Percentiles rank a stretch among this genome's conserved stretches.
These are phyloP conservation scores for Didymella lethalis DNA, from an alignment of 2,329 filamentous ascomycete species.

Conservation along the genomic window DNA sequence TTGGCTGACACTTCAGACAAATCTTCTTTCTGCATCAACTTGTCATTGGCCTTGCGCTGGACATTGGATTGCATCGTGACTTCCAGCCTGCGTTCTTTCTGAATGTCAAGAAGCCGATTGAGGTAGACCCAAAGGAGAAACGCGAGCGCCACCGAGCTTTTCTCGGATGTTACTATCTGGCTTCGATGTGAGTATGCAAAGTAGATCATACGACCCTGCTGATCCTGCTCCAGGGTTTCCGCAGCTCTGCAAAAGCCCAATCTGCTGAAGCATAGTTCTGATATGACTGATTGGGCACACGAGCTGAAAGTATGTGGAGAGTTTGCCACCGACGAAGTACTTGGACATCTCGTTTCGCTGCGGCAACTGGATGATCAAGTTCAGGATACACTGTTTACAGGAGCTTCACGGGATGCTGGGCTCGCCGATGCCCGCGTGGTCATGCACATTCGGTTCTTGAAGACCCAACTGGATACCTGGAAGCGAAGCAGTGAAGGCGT, in stretches of 20 bases:
- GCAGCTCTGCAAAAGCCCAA: conserved; percentile 44
- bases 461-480: conserved; percentile 40
- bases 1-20: conserved; percentile 8
- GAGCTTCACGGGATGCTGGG: conserved; percentile 30
- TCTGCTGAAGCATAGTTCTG: conserved; percentile 38
- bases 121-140: conserved; percentile 28
- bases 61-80: conserved; percentile 41
- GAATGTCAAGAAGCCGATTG: conserved; percentile 9
- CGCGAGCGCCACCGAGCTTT: conserved; percentile 43
- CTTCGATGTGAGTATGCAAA: conserved; percentile 35
- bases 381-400: conserved; percentile 39
- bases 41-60: conserved; percentile 42
- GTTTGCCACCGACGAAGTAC: conserved; percentile 37
- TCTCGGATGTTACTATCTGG: conserved; percentile 47
- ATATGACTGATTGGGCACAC: conserved; percentile 41
- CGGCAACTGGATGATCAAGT: conserved; percentile 47
- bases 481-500: conserved; percentile 24
- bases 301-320: conserved; percentile 32
- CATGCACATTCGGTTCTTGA: conserved; percentile 42
- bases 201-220: not conserved
- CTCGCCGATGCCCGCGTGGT: conserved; percentile 39
- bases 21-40: conserved; percentile 45
- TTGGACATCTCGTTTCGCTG: conserved; percentile 35
- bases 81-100: conserved; percentile 26
- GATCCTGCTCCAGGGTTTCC: conserved; percentile 32